These are phyloP conservation scores for Mucor circinelloides DNA, from an alignment of 371 early-diverging fungal genomes.

Conservation along the genomic window DNA sequence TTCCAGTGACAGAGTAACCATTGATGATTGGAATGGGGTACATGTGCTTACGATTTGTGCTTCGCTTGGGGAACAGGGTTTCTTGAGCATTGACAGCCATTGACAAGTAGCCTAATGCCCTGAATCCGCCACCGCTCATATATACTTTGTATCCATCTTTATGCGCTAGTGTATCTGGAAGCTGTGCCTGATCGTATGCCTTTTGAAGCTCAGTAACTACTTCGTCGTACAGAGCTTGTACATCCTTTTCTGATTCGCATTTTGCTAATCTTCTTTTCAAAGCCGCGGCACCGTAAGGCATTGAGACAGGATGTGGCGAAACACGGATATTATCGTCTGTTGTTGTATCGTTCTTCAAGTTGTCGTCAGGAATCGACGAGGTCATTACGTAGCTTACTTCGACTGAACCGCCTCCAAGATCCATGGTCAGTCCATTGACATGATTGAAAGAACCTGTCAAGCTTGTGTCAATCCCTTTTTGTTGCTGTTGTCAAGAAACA, in stretches of 20 bases:
- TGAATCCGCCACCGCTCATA: conserved; percentile 66
- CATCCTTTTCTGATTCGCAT: conserved; percentile 34
- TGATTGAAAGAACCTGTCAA: conserved; percentile 54
- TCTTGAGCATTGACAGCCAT: conserved; percentile 44
- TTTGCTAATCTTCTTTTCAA: conserved; percentile 42
- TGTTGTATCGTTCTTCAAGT: background rate
- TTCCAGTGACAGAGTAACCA: conserved; percentile 52
- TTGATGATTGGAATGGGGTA: conserved; percentile 68
- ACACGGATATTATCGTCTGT: conserved; percentile 30
- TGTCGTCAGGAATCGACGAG: background rate
- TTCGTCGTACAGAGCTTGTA: conserved; percentile 40
- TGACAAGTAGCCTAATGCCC: conserved; percentile 60
- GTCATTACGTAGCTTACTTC: conserved; percentile 63
- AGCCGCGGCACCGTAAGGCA: conserved; percentile 66
- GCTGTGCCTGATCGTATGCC: conserved; percentile 32
- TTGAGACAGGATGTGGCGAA: conserved; percentile 54
- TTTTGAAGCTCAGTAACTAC: conserved; percentile 35
- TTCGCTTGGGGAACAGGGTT: conserved; percentile 7
- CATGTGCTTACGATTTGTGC: conserved; percentile 24
- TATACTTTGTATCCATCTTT: conserved; percentile 56
- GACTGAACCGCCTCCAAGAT: conserved; percentile 67
- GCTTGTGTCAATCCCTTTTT: background rate
- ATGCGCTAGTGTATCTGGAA: conserved; percentile 33
- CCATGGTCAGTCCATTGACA: conserved; percentile 65
- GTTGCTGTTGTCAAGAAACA: too few relatives aligned